Base-by-base conservation (phyloP, 1,284 basidiomycete genomes). In the Ceratobasidium sp. region DNA sequence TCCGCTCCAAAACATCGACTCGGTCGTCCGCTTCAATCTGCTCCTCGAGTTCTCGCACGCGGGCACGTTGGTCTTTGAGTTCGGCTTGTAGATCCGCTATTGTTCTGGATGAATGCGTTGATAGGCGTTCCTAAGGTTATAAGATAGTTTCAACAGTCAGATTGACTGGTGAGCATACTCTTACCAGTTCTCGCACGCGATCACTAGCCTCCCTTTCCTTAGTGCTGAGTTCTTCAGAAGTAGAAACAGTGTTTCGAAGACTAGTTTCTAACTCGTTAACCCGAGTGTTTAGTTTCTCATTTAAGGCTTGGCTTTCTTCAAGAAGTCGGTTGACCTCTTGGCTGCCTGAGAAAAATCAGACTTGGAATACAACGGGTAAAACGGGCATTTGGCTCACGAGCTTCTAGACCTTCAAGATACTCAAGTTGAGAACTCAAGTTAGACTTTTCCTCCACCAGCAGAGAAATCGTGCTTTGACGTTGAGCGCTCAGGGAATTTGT, bases 1-100 rank as follows among this genome's bases (percentile, higher is more conserved):
- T 92, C 60, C 86, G 85, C 82, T 95, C 93, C 53, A 95, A 84
- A 58, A 88, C 87, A 81, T 94, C 94, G 26, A 91, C 91, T 49
- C 93, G 91, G 84, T 95, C 93, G 82, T 95, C 94, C 80, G 89
- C 91, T 83, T 95, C 90, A 39, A 95, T 92, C 80, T 94, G 93
- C 81, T 95, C 94, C 82, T 94, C 90, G 42, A 95, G 84, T 81
- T 94, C 93, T 42, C 89, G 90, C 28, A 91, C 87, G 77, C 89
- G 87, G 64, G 90, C 88, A 78, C 89, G 87, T 80, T 88, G 87
- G 58, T 89, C 86, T 77, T 90, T 89, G 3, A 89, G 87, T 79
- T 91, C 87, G 44, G 88, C 85, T 69, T 88, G 89, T 44, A 90
- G 83, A 64, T 92, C 90, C 56, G 87, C 86, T n/a, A 89, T 83